These are phyloP conservation scores for Pseudodiploospora longispora DNA, from an alignment of 2,329 filamentous ascomycete genomes.

Conservation along the genomic window DNA sequence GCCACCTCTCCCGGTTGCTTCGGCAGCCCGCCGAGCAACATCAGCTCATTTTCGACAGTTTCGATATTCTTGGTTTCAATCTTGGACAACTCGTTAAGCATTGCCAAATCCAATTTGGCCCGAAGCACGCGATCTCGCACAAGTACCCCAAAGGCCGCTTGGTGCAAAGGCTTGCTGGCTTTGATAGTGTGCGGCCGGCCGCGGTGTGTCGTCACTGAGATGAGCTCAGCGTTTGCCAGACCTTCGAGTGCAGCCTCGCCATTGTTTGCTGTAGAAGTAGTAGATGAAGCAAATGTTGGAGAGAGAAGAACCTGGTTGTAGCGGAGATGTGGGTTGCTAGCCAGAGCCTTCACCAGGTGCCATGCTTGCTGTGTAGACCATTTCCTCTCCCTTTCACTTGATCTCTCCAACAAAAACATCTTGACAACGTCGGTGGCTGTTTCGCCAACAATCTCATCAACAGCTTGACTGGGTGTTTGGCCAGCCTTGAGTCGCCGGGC, in stretches of 20 bases:
- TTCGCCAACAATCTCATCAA: conserved; percentile 82
- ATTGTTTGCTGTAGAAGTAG: conserved; percentile 38
- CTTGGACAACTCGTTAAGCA: conserved; percentile 61
- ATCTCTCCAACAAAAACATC: conserved; percentile 71
- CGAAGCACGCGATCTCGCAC: conserved; percentile 63
- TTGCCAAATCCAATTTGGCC: conserved; percentile 63
- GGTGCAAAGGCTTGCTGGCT: conserved; percentile 79
- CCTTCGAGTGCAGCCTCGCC: conserved; percentile 71
- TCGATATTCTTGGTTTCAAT: conserved; percentile 67
- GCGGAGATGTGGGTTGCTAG: conserved; percentile 57
- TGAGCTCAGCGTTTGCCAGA: conserved; percentile 78
- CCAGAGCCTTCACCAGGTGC: conserved; percentile 74
- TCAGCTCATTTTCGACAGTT: conserved; percentile 72
- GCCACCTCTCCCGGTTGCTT: conserved; percentile 61
- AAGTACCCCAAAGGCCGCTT: conserved; percentile 69
- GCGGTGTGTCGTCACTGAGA: conserved; percentile 62
- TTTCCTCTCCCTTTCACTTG: conserved; percentile 39
- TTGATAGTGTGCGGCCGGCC: conserved; percentile 72
- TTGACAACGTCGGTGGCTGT: conserved; percentile 86
- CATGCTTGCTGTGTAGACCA: conserved; percentile 88
- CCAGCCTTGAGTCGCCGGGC: conserved; percentile 83
- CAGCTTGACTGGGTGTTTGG: conserved; percentile 71
- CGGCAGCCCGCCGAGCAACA: conserved; percentile 59
- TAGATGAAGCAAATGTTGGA: conserved; percentile 60
- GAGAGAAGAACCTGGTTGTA: conserved; percentile 82